Percentiles rank a stretch among this genome's conserved stretches.
Conservation (phyloP, 441 rosid genomes). For the Aquilaria agallochum region DNA sequence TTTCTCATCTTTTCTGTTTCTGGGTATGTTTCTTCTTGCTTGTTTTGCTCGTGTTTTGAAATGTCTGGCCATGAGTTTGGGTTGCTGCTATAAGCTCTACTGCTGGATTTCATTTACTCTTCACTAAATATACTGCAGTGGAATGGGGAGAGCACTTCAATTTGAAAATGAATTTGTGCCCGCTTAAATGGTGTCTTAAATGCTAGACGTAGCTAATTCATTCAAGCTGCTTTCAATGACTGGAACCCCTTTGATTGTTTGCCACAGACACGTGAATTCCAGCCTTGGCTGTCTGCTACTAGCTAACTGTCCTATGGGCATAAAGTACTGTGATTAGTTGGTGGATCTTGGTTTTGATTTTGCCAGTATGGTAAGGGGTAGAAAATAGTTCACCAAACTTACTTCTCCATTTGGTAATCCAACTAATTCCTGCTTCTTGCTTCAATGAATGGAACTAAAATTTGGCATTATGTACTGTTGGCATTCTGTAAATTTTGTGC, state of each 20-base stretch:
- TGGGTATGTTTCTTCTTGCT: constrained; percentile 7
- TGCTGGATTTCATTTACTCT: neutral
- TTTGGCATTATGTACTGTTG: too few relatives aligned
- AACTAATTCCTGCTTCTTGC: too few relatives aligned
- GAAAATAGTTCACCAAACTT: too few relatives aligned
- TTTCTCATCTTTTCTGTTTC: constrained; percentile 9
- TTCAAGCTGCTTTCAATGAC: constrained; percentile 15
- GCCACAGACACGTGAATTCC: neutral
- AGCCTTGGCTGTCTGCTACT: constrained; percentile 9
- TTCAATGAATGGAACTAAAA: too few relatives aligned
- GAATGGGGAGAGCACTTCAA: constrained; percentile 9
- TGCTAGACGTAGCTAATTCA: constrained; percentile 14
- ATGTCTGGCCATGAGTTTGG: neutral
- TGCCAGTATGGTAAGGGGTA: too few relatives aligned
- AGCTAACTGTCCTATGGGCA: constrained; percentile 12
- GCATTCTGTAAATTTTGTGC: neutral
- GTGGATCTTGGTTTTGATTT: neutral
- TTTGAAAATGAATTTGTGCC: neutral
- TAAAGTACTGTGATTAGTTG: constrained; percentile 9
- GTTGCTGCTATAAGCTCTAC: neutral
- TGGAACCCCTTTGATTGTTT: constrained; percentile 15
- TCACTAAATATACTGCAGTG: constrained; percentile 6
- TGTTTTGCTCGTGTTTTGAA: neutral
- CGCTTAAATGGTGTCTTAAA: constrained; percentile 13
- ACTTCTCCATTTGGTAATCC: too few relatives aligned